phyloP scores from a whole-genome alignment of 768 basidiomycete species.

The Serendipita vermifera region DNA sequence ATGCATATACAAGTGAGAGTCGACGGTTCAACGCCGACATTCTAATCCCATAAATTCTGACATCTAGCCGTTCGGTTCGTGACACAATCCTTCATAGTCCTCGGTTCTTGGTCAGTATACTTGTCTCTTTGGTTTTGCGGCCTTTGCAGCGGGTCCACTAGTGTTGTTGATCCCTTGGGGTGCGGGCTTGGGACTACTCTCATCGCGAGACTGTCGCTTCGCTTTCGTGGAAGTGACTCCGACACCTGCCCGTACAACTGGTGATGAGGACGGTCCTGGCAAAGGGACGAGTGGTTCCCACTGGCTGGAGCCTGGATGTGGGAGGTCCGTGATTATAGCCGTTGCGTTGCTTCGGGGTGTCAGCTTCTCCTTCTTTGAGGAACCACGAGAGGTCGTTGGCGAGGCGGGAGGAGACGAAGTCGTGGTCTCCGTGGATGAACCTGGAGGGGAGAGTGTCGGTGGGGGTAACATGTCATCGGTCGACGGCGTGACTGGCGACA shows the following conservation, averaged over 20 bases:
- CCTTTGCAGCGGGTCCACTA: background rate
- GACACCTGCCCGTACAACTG: conserved; percentile 1
- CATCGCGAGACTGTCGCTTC: conserved; percentile 3
- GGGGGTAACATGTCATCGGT: background rate
- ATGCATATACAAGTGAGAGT: too few relatives aligned
- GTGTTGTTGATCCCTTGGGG: background rate
- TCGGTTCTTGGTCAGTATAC: background rate
- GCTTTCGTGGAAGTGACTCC: background rate
- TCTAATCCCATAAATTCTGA: too few relatives aligned
- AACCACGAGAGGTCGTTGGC: background rate
- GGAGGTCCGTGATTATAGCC: conserved; percentile 3
- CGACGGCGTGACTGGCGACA: background rate
- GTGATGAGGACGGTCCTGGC: background rate
- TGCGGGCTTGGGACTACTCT: background rate
- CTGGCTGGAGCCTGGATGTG: background rate
- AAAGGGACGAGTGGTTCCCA: conserved; percentile 4
- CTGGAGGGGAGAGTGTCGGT: background rate
- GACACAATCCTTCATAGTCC: too few relatives aligned
- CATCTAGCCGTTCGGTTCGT: too few relatives aligned
- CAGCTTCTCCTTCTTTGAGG: background rate
- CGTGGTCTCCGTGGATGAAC: background rate
- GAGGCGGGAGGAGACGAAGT: background rate
- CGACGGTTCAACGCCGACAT: too few relatives aligned
- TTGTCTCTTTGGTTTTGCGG: background rate
- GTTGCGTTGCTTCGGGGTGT: conserved; percentile 2